Evolutionary conservation across 2,329 filamentous ascomycete species (phyloP), one percentile per base, ranked within the genome.

Genomic region (Chalaropsis ovoidea): DNA sequence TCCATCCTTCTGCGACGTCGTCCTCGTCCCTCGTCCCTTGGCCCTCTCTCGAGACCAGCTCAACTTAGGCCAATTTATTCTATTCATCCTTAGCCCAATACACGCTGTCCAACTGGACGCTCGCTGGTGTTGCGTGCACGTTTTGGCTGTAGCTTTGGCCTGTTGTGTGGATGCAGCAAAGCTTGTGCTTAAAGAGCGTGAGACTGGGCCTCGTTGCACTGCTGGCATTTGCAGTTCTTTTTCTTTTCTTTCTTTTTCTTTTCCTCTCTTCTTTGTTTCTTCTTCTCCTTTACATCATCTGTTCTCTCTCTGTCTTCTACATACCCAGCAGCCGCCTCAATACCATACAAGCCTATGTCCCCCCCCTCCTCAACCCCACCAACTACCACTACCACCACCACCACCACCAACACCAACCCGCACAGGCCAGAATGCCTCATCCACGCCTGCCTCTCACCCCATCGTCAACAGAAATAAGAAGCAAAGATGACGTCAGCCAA

Each of bases 401-500:
- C 22, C 22, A 24, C 19, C 24, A 19, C 17, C 15, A 19, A 47
- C 60, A 22, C 61, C 62, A 61, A n/a, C n/a, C n/a, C 19, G 43
- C 27, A 10, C 54, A 47, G n/a, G 4, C 43, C 45, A 63, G 17
- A 68, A 91, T 91, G 88, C 83, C 87, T 73, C 84, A 81, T 67
- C 79, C 82, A 56, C 79, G 78, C 65, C 79, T 86, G 64, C 89
- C 87, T 56, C 89, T 86, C 54, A 95, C 90, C 61, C 90, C 90
- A 49, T 88, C 89, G 11, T 93, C 89, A 42, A 87, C 87, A 62
- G 90, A 94, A 72, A 89, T 94, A 73, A 82, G 84, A 66, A 86
- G 84, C 69, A 85, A 89, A 75, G 86, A 87, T 75, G 84, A 84
- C 68, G 78, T 79, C n/a, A 79, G 80, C 62, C 81, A 82, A 68